Evolutionary conservation across 2,329 filamentous ascomycete species (phyloP).

Genomic region (Emergomyces africanus): DNA sequence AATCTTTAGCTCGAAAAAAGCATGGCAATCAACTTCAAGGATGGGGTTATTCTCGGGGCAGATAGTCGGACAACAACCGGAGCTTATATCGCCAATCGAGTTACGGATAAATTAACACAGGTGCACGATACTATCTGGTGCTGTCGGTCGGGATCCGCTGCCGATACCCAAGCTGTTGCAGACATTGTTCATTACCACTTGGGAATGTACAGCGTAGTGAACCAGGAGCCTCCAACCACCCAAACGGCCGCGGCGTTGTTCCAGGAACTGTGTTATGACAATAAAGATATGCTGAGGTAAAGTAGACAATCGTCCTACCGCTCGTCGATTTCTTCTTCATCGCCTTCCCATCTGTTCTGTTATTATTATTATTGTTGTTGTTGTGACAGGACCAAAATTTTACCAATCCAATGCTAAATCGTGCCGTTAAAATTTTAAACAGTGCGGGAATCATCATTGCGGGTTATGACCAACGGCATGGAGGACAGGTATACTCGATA

Average conservation of each 20-base stretch:
- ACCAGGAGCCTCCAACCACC: conserved; percentile 81
- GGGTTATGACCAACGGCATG: conserved; percentile 91
- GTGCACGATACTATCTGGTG: conserved; percentile 99
- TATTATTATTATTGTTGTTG: too few species aligned
- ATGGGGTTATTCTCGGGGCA: conserved; percentile 91
- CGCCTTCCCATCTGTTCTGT: background rate
- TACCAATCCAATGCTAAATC: conserved; percentile 5
- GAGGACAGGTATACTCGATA: conserved; percentile 95
- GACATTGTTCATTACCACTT: conserved; percentile 98
- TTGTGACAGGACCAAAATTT: background rate
- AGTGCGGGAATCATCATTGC: conserved; percentile 97
- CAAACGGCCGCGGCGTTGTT: conserved; percentile 93
- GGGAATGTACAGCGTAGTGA: conserved; percentile 79
- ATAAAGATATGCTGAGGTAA: conserved; percentile 87
- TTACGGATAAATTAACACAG: conserved; percentile 97
- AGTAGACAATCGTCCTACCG: conserved; percentile 21
- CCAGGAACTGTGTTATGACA: conserved; percentile 95
- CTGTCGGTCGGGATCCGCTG: conserved; percentile 92
- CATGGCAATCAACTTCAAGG: conserved; percentile 99
- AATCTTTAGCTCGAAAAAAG: conserved; percentile 33
- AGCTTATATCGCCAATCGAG: conserved; percentile 96
- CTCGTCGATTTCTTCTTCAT: background rate
- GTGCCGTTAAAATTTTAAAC: background rate
- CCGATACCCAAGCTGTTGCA: conserved; percentile 93
- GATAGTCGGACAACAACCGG: conserved; percentile 97